A percentile compares a stretch with the other conserved stretches of the same genome.
Conservation (phyloP, 2,329 filamentous ascomycete species). For the Kalaharituber pfeilii region DNA sequence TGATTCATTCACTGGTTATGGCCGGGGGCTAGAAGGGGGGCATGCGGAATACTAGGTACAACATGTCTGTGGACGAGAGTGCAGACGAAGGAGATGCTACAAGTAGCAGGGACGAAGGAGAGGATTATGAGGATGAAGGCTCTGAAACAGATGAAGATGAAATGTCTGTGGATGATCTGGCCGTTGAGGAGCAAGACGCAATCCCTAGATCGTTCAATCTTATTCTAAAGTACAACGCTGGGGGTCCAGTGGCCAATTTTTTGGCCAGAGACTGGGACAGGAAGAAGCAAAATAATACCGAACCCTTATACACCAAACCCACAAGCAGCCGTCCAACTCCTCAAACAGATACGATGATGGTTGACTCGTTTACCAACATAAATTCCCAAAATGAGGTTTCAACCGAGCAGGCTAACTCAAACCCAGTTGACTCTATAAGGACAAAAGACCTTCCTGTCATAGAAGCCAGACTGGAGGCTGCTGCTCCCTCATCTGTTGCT, state of each 20-base stretch:
- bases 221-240: not conserved
- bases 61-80: constrained; percentile 47
- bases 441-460: not conserved
- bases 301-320: no score
- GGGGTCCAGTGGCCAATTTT: not conserved
- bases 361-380: not conserved
- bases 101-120: constrained; percentile 34
- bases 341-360: not conserved
- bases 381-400: no score
- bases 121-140: constrained; percentile 36
- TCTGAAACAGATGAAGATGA: constrained; percentile 39
- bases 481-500: not conserved
- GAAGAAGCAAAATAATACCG: no score
- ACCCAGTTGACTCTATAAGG: not conserved
- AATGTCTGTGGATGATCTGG: not conserved
- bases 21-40: constrained; percentile 53
- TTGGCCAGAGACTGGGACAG: not conserved
- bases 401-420: not conserved
- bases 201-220: not conserved
- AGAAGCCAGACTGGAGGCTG: not conserved
- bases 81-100: constrained; percentile 42
- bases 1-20: constrained; percentile 45
- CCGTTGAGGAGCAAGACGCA: not conserved
- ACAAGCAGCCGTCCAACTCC: not conserved
- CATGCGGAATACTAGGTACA: constrained; percentile 61